phyloP scores from a whole-genome alignment of 441 rosid species.

The Capsella rubella region DNA sequence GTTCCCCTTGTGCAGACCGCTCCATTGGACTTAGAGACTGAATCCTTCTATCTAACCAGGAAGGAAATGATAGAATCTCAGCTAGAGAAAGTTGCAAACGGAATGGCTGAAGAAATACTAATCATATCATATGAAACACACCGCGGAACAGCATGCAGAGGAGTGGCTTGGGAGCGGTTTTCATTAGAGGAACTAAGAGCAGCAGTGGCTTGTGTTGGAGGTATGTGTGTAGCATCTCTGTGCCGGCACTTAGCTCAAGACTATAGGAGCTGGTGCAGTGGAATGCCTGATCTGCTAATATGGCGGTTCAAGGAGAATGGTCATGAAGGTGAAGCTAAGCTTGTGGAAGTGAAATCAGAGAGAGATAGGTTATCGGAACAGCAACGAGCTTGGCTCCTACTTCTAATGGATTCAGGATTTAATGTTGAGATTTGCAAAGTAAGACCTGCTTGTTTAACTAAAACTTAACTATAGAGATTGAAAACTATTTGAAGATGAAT shows the following conservation, averaged over 20 bases:
- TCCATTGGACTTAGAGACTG: slow-evolving; percentile 86
- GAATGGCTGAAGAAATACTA: slow-evolving; percentile 87
- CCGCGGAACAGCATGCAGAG: slow-evolving; percentile 76
- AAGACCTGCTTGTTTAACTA: slow-evolving; percentile 44
- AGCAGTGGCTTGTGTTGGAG: slow-evolving; percentile 80
- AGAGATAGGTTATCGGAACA: slow-evolving; percentile 88
- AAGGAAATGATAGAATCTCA: slow-evolving; percentile 62
- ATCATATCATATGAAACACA: slow-evolving; percentile 77
- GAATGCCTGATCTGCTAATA: slow-evolving; percentile 91
- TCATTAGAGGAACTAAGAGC: slow-evolving; percentile 80
- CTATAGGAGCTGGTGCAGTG: slow-evolving; percentile 87
- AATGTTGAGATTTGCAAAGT: slow-evolving; percentile 85
- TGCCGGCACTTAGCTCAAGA: slow-evolving; percentile 81
- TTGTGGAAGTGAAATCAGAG: slow-evolving; percentile 93
- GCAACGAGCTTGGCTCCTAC: slow-evolving; percentile 87
- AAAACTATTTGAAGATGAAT: slow-evolving; percentile 19
- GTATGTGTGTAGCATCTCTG: slow-evolving; percentile 75
- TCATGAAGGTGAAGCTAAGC: slow-evolving; percentile 91
- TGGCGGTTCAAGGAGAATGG: slow-evolving; percentile 84
- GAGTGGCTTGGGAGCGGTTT: slow-evolving; percentile 81
- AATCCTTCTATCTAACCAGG: slow-evolving; percentile 71
- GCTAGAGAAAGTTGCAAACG: slow-evolving; percentile 64
- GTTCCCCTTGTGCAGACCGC: slow-evolving; percentile 58
- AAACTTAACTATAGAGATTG: slow-evolving; percentile 11
- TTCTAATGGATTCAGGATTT: slow-evolving; percentile 88